A percentile compares a stretch with the other conserved stretches of the same genome.
Conservation (phyloP, 2,329 filamentous ascomycete species). For the Pyrenophora graminea region DNA sequence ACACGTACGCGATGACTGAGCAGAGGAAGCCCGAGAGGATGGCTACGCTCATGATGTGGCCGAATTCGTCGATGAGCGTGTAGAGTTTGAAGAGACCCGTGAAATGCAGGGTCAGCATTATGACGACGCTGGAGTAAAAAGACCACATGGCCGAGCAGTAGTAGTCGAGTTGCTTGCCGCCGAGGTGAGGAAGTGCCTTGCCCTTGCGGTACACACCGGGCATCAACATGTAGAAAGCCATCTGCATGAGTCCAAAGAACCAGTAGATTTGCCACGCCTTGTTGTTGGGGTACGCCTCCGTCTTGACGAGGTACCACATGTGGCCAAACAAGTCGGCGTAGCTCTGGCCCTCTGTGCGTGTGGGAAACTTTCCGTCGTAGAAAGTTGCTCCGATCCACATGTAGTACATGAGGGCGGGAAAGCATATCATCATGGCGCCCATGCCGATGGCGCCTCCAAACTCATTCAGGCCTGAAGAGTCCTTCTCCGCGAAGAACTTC, state of each 20-base stretch:
- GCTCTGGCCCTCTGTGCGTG: conserved; percentile 67
- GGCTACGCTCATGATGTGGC: conserved; percentile 87
- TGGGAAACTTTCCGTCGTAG: conserved; percentile 83
- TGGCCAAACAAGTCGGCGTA: conserved; percentile 72
- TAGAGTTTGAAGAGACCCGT: conserved; percentile 86
- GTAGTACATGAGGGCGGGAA: conserved; percentile 97
- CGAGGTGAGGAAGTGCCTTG: conserved; percentile 81
- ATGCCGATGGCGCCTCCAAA: conserved; percentile 89
- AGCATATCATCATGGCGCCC: conserved; percentile 82
- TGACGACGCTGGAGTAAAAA: conserved; percentile 81
- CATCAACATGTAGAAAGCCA: conserved; percentile 77
- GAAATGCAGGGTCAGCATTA: conserved; percentile 75
- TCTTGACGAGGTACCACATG: conserved; percentile 73
- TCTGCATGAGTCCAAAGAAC: conserved; percentile 87
- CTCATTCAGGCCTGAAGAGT: conserved; percentile 64
- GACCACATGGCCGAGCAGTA: conserved; percentile 90
- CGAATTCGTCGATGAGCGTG: conserved; percentile 93
- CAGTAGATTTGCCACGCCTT: conserved; percentile 95
- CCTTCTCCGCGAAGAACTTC: conserved; percentile 41
- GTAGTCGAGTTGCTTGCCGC: conserved; percentile 85
- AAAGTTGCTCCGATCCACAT: conserved; percentile 98
- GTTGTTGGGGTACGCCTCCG: conserved; percentile 78
- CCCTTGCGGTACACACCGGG: conserved; percentile 88
- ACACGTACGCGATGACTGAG: conserved; percentile 82
- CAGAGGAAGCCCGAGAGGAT: conserved; percentile 89